Percentiles rank a stretch among this genome's conserved stretches.
phyloP scores from a whole-genome alignment of 1,284 basidiomycete genomes.

The Blastosporella zonata region DNA sequence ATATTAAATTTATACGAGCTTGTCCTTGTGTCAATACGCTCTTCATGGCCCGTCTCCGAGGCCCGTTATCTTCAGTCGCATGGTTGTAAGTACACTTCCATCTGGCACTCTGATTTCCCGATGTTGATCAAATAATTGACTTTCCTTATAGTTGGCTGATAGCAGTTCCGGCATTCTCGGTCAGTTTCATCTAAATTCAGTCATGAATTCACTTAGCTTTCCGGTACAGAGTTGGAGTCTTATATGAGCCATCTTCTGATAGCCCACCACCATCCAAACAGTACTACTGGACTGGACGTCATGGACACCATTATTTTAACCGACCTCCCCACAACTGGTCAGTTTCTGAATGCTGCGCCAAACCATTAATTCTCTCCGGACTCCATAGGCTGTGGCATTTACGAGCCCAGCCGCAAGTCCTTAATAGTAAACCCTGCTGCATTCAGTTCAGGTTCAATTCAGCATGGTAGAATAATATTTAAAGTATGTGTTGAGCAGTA shows the following conservation, averaged over 20 bases:
- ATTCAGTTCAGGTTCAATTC: too few species aligned
- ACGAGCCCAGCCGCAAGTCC: background rate
- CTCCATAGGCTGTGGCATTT: background rate
- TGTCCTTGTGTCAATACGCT: conserved; percentile 20
- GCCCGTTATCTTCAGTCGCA: conserved; percentile 21
- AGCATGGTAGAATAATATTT: background rate
- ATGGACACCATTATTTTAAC: conserved; percentile 13
- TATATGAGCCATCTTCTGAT: conserved; percentile 24
- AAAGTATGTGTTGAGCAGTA: background rate
- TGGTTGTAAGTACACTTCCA: conserved; percentile 22
- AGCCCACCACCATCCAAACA: background rate
- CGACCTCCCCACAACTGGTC: conserved; percentile 5
- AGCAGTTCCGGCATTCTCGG: conserved; percentile 25
- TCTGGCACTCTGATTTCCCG: background rate
- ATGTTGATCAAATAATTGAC: background rate
- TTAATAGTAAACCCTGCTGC: too few species aligned
- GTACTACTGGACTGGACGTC: background rate
- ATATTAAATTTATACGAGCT: conserved; percentile 10
- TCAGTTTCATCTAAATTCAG: conserved; percentile 2
- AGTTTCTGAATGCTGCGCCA: background rate
- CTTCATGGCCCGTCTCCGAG: conserved; percentile 18
- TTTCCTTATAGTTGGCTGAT: conserved; percentile 27
- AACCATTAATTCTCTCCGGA: too few species aligned
- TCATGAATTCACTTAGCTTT: background rate
- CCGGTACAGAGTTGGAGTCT: conserved; percentile 21